Evolutionary conservation across 139 green algal genomes (phyloP), one percentile per base, ranked within the genome.

Genomic region (Chlamydomonas sp.): DNA sequence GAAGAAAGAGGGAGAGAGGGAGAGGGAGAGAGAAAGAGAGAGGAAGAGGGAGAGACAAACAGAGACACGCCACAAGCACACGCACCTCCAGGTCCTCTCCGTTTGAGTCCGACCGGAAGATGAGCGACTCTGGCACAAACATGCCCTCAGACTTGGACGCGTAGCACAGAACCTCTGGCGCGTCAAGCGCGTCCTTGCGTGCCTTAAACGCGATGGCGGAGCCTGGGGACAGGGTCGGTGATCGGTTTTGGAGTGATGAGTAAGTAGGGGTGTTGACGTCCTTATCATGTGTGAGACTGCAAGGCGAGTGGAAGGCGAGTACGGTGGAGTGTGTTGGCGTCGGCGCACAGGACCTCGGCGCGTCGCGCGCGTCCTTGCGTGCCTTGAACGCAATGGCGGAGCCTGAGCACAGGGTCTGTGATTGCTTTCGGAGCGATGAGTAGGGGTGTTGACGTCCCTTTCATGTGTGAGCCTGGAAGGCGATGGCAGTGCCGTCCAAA

Each of bases 51-150:
- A n/a, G n/a, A n/a, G n/a, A n/a, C n/a, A n/a, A n/a, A n/a, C n/a
- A n/a, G n/a, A 54, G 20, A 33, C 31, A 43, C n/a, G 61, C 3
- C 43, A 74, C 74, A 91, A 5, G 92, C 91, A 74, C 95, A 97
- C 4, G n/a, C n/a, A 90, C 92, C 77, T 96, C 90, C 26, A 98
- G 81, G 76, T 98, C 92, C 78, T 98, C 92, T 3, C 92, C 92
- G 74, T 98, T 98, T 61, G 81, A 92, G 82, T 98, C 92, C 31
- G 85, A 91, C 33, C 92, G 80, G 87, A 97, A 96, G 81, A 97
- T 96, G 69, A 96, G 84, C 5, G 76, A 88, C 73, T 95, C 88
- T 8, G 69, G 72, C 57, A 95, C 88, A 84, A 92, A 96, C 85
- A 98, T 92, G 80, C 83, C 90, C 69, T 91, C 84, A 66, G 79